Evolutionary conservation across 441 rosid genomes (phyloP).

Genomic region (Hura crepitans): DNA sequence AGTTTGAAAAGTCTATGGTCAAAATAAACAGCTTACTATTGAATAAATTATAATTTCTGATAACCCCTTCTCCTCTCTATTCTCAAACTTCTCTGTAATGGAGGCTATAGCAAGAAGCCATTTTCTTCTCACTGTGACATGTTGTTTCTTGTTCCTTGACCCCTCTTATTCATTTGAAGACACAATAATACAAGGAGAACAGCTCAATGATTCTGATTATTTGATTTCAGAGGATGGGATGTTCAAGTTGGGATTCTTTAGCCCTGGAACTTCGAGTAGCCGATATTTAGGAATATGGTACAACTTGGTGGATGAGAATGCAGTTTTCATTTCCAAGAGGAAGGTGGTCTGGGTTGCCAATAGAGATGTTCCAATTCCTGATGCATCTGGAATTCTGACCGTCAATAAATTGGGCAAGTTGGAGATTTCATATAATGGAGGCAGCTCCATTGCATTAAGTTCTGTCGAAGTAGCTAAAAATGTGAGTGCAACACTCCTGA

Average conservation of each 20-base stretch:
- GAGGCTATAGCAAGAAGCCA: background rate
- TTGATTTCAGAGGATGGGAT: conserved; percentile 6
- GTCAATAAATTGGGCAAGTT: conserved; percentile 27
- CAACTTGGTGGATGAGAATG: background rate
- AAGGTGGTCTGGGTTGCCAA: conserved; percentile 31
- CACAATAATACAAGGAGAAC: conserved; percentile 17
- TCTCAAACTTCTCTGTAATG: background rate
- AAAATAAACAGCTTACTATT: background rate
- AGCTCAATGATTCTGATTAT: conserved; percentile 44
- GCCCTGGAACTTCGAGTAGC: conserved; percentile 7
- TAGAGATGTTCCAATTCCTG: conserved; percentile 22
- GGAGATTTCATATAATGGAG: conserved; percentile 10
- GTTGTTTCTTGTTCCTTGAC: background rate
- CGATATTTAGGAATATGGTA: conserved; percentile 23
- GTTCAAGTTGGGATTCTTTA: conserved; percentile 19
- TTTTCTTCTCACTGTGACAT: background rate
- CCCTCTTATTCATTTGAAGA: conserved; percentile 2
- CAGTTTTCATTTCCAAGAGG: conserved; percentile 19
- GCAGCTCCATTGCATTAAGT: conserved; percentile 1
- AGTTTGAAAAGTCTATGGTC: background rate
- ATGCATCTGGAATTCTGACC: conserved; percentile 17
- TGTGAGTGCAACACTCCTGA: conserved; percentile 10
- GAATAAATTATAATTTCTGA: background rate
- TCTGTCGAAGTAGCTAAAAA: conserved; percentile 2
- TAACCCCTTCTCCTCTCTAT: background rate